Percentiles rank a stretch among this genome's conserved stretches.
Evolutionary conservation across 148 eudicot species (phyloP).

Genomic region (Limonium bicolor): DNA sequence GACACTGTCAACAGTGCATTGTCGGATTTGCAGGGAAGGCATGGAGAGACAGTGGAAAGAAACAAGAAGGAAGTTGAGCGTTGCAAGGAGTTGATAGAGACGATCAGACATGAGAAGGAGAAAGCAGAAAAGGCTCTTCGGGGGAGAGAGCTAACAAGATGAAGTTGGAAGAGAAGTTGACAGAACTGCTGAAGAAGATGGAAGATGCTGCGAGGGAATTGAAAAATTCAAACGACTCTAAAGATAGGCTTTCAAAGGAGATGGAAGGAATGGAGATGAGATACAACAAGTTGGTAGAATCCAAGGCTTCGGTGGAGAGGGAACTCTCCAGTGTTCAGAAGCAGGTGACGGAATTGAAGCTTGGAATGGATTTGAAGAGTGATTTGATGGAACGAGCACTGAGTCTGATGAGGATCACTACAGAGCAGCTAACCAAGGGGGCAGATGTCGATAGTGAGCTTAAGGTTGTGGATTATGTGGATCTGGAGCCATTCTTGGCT

Average conservation of each 20-base stretch:
- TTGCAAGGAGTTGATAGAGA: conserved; percentile 14
- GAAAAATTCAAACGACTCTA: conserved; percentile 19
- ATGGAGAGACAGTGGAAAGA: conserved; percentile 10
- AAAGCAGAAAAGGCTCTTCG: conserved; percentile 17
- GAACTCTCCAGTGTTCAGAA: conserved; percentile 11
- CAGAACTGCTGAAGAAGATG: conserved; percentile 23
- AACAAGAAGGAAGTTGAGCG: conserved; percentile 19
- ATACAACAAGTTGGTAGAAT: conserved; percentile 14
- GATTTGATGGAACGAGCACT: conserved; percentile 21
- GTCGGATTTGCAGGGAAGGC: conserved; percentile 16
- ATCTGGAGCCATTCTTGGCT: conserved; percentile 15
- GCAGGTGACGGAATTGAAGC: conserved; percentile 17
- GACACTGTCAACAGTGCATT: conserved; percentile 13
- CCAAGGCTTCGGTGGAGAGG: conserved; percentile 21
- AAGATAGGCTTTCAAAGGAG: conserved; percentile 14
- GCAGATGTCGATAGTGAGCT: not conserved
- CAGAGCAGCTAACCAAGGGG: conserved; percentile 10
- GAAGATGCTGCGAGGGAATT: conserved; percentile 20
- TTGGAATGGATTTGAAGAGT: conserved; percentile 15
- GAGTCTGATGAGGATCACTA: conserved; percentile 27
- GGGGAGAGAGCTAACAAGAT: conserved; percentile 31
- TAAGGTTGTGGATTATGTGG: conserved; percentile 17
- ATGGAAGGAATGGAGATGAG: conserved; percentile 36
- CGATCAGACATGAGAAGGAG: conserved; percentile 31
- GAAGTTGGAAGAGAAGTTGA: conserved; percentile 19